phyloP scores from a whole-genome alignment of 2,329 filamentous ascomycete genomes.

The Colletotrichum sidae region DNA sequence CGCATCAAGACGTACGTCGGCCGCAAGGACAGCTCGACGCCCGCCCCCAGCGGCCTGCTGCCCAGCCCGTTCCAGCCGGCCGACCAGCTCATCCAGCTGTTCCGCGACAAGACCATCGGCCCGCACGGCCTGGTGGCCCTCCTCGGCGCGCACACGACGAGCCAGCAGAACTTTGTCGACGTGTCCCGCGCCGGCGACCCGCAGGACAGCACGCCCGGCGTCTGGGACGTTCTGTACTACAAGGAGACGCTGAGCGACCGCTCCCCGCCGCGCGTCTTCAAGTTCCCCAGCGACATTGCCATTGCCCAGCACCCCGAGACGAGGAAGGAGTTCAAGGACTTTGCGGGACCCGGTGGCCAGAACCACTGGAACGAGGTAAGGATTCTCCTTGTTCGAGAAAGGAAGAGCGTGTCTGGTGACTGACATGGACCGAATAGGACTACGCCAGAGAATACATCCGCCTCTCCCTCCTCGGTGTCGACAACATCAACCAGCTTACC shows the following conservation, averaged over 20 bases:
- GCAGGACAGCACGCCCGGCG: conserved; percentile 63
- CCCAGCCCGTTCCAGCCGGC: conserved; percentile 57
- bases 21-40: conserved; percentile 55
- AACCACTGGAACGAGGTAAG: conserved; percentile 55
- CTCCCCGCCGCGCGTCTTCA: conserved; percentile 51
- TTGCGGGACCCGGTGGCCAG: conserved; percentile 49
- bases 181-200: conserved; percentile 53
- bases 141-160: conserved; percentile 65
- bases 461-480: conserved; percentile 67
- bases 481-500: conserved; percentile 66
- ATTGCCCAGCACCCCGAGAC: conserved; percentile 52
- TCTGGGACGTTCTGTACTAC: conserved; percentile 67
- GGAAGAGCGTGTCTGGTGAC: not conserved
- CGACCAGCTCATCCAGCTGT: conserved; percentile 59
- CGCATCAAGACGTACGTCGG: conserved; percentile 63
- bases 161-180: conserved; percentile 60
- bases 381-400: not conserved
- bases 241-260: conserved; percentile 48
- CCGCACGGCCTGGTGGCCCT: conserved; percentile 64
- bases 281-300: conserved; percentile 56
- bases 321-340: conserved; percentile 50
- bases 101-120: conserved; percentile 65
- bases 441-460: conserved; percentile 66
- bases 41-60: conserved; percentile 54
- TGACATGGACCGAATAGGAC: conserved; percentile 46